phyloP scores from a whole-genome alignment of 2,329 filamentous ascomycete genomes.

The Alternaria metachromatica region DNA sequence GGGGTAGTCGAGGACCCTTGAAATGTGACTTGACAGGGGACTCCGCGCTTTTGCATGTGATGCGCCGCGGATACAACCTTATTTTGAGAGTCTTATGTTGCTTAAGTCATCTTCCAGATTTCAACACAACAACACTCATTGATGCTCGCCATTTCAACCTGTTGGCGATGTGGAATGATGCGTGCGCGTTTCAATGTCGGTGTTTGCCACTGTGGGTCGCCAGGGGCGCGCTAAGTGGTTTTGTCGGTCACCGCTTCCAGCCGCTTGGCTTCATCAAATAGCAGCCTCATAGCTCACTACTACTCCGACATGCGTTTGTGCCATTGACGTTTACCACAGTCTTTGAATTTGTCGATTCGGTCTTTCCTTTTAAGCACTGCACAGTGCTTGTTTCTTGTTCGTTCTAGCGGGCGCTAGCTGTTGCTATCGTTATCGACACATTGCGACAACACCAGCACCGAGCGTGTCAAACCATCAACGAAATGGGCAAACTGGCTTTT shows the following conservation, averaged over 20 bases:
- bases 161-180: background rate
- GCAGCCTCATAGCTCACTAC: background rate
- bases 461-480: constrained; percentile 2
- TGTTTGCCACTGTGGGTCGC: constrained; percentile 12
- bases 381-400: background rate
- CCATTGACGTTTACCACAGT: background rate
- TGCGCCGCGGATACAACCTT: background rate
- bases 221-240: constrained; percentile 13
- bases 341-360: background rate
- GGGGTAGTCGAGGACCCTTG: background rate
- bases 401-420: background rate
- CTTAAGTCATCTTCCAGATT: background rate
- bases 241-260: constrained; percentile 2
- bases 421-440: background rate
- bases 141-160: background rate
- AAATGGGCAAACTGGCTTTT: constrained; percentile 42
- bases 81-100: background rate
- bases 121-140: background rate
- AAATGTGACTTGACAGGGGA: background rate
- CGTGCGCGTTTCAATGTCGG: constrained; percentile 16
- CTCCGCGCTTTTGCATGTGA: background rate
- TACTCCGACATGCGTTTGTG: background rate
- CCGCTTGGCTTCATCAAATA: constrained; percentile 1
- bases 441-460: background rate
- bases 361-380: background rate